phyloP scores from a whole-genome alignment of 345 rosid genomes.

The Salix suchowensis region DNA sequence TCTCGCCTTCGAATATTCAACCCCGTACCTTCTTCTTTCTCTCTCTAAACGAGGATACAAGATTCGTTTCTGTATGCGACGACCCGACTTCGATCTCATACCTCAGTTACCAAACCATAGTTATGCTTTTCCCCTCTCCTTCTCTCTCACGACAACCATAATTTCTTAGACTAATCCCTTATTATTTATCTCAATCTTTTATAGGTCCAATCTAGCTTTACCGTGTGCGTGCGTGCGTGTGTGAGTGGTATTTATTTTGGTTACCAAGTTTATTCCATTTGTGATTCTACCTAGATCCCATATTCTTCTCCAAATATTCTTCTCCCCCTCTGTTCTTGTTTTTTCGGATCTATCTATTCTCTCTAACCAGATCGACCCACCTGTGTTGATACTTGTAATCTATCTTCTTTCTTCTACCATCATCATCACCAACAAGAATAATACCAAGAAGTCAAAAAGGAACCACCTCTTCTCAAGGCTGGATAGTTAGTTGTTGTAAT shows the following conservation, averaged over 20 bases:
- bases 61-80: constrained; percentile 77
- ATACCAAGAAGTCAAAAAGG: background rate
- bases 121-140: background rate
- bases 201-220: background rate
- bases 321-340: constrained; percentile 4
- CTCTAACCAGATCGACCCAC: background rate
- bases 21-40: constrained; percentile 9
- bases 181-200: background rate
- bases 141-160: background rate
- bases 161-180: background rate
- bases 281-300: constrained; percentile 73
- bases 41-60: constrained; percentile 13
- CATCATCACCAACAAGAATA: background rate
- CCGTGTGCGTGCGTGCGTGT: background rate
- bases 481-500: constrained; percentile 7
- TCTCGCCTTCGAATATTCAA: constrained; percentile 45
- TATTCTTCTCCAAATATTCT: constrained; percentile 26
- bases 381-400: background rate
- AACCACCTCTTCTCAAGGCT: background rate
- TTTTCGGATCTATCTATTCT: constrained; percentile 49
- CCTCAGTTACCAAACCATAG: background rate
- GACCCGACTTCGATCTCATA: constrained; percentile 53
- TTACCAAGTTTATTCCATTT: constrained; percentile 46
- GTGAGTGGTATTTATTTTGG: background rate
- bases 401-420: background rate